Base-by-base conservation (phyloP, 768 basidiomycete genomes). In the Sporobolomyces pararoseus region DNA sequence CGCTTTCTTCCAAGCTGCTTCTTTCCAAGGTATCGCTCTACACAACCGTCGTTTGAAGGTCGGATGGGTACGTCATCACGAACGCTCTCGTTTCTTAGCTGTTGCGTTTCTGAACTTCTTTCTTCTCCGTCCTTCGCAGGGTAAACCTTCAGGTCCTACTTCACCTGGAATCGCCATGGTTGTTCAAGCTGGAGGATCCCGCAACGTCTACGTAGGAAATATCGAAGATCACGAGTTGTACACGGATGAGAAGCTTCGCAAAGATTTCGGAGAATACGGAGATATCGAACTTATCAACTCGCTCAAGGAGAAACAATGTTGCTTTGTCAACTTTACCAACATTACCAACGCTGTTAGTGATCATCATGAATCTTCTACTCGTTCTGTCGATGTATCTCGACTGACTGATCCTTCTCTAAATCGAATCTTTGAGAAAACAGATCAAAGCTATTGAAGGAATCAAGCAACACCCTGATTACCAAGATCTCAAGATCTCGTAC, bases 401-500 rank as follows among this genome's bases (percentile, higher is more conserved):
- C 19, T 32, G 10, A 12, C 17, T 51, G 27, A 51, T 29, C 50
- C 12, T n/a, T n/a, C n/a, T n/a, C n/a, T n/a, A n/a, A n/a, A 49
- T 29, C 53, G 53, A 54, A 12, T 6, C 19, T 12, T 14, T 32
- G 9, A 19, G 9, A 5, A 12, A 57, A 39, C 52, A 73, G 72
- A 92, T 93, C 83, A 97, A 97, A 82, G 93, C 95, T n/a, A 94
- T 98, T 76, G 95, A 98, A 66, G 89, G 88, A 12, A 85, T 96
- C 80, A 95, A 95, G 85, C 86, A 84, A 77, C 90, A 91, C 78
- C 86, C 90, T 2, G 94, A 97, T 78, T 98, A 98, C 78, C 83
- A 86, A 23, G 88, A 87, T 79, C 81, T 97, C 74, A 88, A 91
- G 47, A 90, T 99, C 67, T 88, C 92, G 21, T 93, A 94, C 63